These are phyloP conservation scores for Tricholoma saponaceum DNA, from an alignment of 768 basidiomycete genomes.

Conservation along the genomic window DNA sequence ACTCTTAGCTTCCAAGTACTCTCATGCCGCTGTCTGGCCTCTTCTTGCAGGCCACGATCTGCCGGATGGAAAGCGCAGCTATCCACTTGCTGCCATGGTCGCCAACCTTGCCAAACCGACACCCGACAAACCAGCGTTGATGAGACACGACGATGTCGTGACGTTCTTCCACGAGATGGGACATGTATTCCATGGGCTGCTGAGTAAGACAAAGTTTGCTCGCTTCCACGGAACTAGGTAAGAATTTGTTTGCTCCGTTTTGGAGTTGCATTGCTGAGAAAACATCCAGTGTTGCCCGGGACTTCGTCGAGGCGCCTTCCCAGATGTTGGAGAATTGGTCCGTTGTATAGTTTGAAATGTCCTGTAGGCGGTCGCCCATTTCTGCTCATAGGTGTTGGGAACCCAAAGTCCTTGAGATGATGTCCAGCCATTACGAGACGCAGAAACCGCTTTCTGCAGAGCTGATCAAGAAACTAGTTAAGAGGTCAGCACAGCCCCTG, in stretches of 20 bases:
- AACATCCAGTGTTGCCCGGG: constrained; percentile 55
- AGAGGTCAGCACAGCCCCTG: constrained; percentile 45
- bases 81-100: constrained; percentile 82
- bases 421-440: constrained; percentile 81
- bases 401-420: constrained; percentile 64
- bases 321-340: constrained; percentile 94
- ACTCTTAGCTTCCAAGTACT: constrained; percentile 64
- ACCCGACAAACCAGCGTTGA: constrained; percentile 72
- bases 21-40: constrained; percentile 85
- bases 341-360: constrained; percentile 5
- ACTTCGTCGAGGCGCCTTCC: constrained; percentile 87
- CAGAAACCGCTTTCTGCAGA: constrained; percentile 67
- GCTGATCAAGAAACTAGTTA: constrained; percentile 75
- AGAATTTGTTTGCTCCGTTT: constrained; percentile 1
- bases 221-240: constrained; percentile 80
- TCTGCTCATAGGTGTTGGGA: constrained; percentile 65
- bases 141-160: constrained; percentile 85
- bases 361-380: neutral
- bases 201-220: constrained; percentile 65
- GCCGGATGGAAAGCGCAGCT: constrained; percentile 54
- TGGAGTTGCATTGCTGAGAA: neutral
- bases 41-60: constrained; percentile 63
- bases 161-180: constrained; percentile 95
- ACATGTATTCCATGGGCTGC: constrained; percentile 65
- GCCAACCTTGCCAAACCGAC: constrained; percentile 88